phyloP scores from a whole-genome alignment of 306 rosid species.

The Inga oerstediana region DNA sequence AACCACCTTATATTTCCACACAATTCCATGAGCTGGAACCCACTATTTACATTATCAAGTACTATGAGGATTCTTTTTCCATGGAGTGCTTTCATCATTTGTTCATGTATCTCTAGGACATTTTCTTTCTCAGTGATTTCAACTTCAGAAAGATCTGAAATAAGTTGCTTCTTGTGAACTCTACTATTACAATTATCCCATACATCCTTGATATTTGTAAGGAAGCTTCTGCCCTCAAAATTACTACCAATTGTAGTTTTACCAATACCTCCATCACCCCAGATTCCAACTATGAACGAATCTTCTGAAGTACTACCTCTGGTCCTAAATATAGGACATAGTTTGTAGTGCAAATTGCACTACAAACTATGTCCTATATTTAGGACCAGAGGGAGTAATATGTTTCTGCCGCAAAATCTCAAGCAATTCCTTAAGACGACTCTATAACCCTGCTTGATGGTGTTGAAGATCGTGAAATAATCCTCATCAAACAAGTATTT shows the following conservation, averaged over 20 bases:
- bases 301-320: not conserved
- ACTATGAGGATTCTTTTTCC: not conserved
- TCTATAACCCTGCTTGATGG: not conserved
- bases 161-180: not conserved
- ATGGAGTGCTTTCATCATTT: not conserved
- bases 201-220: not conserved
- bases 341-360: no score
- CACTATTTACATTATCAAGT: not conserved
- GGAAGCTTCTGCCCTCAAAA: not conserved
- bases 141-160: not conserved
- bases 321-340: no score
- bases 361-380: no score
- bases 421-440: not conserved
- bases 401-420: not conserved
- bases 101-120: not conserved
- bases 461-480: not conserved
- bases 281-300: not conserved
- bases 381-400: not conserved
- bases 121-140: not conserved
- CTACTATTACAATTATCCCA: not conserved
- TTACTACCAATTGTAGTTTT: not conserved
- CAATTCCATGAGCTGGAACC: not conserved
- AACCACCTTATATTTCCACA: not conserved
- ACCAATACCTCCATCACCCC: not conserved
- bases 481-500: not conserved